Evolutionary conservation across 768 basidiomycete genomes (phyloP), one percentile per base, ranked within the genome.

Genomic region (Auricularia sp.): DNA sequence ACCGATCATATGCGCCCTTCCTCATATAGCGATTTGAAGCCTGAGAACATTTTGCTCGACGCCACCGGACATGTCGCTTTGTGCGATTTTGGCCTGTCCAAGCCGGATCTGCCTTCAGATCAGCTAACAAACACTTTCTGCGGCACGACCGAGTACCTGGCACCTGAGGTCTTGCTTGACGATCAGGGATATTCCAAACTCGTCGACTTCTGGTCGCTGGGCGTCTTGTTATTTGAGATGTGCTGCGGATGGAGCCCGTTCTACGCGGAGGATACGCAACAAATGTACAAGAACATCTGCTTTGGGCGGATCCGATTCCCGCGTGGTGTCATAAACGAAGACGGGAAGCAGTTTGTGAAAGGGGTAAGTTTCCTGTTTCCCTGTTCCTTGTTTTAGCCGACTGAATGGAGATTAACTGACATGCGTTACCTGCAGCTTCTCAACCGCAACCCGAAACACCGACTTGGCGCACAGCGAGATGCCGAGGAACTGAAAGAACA

Each of bases 181-280:
- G 97, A 98, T 72, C 93, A 96, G 68, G 97, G 97, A 12, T 98
- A 99, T 76, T 93, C 91, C 58, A 98, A 98, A 77, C 87, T 97
- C 61, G 97, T 99, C 69, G 97, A 99, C 74, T 99, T 98, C 74
- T 99, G 97, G 95, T 91, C 88, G 59, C 78, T 98, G 21, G 96
- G 95, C 39, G 97, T 98, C 1, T 80, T 99, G 36, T 80, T 99
- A 29, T 99, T 98, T 73, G 97, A 99, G 77, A 99, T 99, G 97
- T 98, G 97, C 71, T 99, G 97, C 69, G 97, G 97, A 5, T 98
- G 97, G 97, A 93, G 91, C 72, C 97, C 97, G 51, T 99, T 98
- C 78, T 99, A 98, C 71, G 95, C 96, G 18, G 97, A 99, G 71
- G 97, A 99, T 72, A 97, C 93, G 3, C 96, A 99, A 74, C 92